Base-by-base conservation (phyloP, 2,329 filamentous ascomycete genomes). In the Cladosporium sp. region DNA sequence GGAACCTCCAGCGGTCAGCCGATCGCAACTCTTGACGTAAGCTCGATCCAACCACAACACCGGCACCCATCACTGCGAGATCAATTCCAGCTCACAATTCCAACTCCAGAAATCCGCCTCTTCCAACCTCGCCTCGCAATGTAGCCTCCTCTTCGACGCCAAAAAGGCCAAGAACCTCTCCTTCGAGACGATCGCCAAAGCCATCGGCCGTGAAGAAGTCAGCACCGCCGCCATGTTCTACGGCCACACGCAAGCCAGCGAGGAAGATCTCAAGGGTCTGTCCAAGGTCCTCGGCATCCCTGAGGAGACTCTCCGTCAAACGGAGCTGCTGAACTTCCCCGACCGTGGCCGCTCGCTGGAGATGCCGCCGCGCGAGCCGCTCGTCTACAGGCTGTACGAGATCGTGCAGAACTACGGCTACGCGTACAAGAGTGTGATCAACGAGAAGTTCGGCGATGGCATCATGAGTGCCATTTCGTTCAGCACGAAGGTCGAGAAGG, bases 391-490 rank as follows among this genome's bases (percentile, higher is more conserved):
- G 2, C 70, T 96, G 55, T 96, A 89, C 69, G 92, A 97, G 77
- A 87, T 96, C 67, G 85, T 97, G 57, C 91, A 96, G 74, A 97
- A 95, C 70, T 96, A 96, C 66, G 92, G 92, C 1, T 95, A 95
- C 69, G 88, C 91, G 1, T 96, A 95, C 74, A 96, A 96, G 78
- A 91, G 90, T 0, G 81, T 97, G 4, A 69, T 96, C 70, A 96
- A 97, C 62, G 92, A 97, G 79, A 96, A 96, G 77, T 78, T 78
- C 62, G 75, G 75, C 7, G 75, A 78, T 55, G 92, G 92, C 1
- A 97, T 97, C 66, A 96, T 97, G 92, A 95, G 89, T 67, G 92
- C 91, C 1, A 95, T 96, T 66, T 83, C 84, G 13, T 96, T 95
- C 70, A 87, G 83, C 49, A 95, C 89, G 0, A 89, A 89, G 66